A percentile compares a stretch with the other conserved stretches of the same genome.
Evolutionary conservation across 441 rosid genomes (phyloP).

Genomic region (Sinapis alba): DNA sequence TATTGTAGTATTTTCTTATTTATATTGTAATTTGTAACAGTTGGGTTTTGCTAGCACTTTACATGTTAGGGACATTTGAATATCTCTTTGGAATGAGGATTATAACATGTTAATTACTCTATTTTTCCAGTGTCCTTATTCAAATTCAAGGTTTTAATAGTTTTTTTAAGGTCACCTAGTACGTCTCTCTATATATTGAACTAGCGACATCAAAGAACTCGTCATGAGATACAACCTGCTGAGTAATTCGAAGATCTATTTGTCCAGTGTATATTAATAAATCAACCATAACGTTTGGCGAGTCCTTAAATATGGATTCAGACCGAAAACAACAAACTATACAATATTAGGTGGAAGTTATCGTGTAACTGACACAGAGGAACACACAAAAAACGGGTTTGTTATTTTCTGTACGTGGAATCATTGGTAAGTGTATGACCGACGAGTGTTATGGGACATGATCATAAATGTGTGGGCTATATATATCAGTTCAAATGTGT

Average conservation of each 20-base stretch:
- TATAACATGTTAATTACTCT: neutral
- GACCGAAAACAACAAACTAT: neutral
- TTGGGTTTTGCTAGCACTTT: slow-evolving; percentile 2
- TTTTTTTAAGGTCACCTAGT: neutral
- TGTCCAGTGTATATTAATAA: neutral
- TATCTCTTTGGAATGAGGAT: neutral
- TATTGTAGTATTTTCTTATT: neutral
- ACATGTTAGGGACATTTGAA: neutral
- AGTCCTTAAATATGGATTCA: neutral
- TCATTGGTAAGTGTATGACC: neutral
- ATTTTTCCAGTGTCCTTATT: neutral
- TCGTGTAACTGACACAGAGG: neutral
- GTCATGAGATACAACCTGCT: neutral
- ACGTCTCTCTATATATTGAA: neutral
- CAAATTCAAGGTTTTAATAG: neutral
- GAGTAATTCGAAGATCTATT: neutral
- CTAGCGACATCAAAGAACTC: neutral
- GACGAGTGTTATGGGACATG: neutral
- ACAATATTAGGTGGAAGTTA: neutral
- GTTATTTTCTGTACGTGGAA: neutral
- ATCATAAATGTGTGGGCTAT: neutral
- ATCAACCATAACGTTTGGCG: neutral
- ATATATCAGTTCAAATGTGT: neutral
- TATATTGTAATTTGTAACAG: neutral
- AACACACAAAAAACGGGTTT: neutral